phyloP scores from a whole-genome alignment of 768 basidiomycete species.

The Phaeotremella fagi region DNA sequence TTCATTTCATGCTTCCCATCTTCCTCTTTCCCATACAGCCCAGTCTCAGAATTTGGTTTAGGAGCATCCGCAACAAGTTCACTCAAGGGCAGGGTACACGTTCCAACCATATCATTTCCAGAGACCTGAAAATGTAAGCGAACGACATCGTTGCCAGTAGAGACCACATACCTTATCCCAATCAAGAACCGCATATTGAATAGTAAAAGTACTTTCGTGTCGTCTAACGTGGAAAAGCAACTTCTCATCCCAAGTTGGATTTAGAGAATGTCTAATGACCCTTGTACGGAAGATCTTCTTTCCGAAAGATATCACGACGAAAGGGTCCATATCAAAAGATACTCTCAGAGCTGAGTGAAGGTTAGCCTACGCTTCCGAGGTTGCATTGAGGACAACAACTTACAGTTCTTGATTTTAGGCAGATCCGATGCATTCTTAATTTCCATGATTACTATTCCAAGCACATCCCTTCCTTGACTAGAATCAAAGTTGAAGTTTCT shows the following conservation, averaged over 20 bases:
- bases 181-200: conserved; percentile 80
- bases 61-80: conserved; percentile 66
- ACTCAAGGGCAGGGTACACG: conserved; percentile 64
- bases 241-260: conserved; percentile 92
- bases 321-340: conserved; percentile 85
- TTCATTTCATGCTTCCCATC: conserved; percentile 64
- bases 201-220: conserved; percentile 72
- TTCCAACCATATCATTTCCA: conserved; percentile 80
- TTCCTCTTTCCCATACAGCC: conserved; percentile 56
- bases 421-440: conserved; percentile 77
- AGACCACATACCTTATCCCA: conserved; percentile 72
- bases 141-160: background rate
- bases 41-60: conserved; percentile 56
- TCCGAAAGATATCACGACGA: conserved; percentile 90
- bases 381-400: no score
- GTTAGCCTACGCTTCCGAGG: no score
- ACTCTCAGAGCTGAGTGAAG: conserved; percentile 43
- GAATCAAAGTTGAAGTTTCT: conserved; percentile 59
- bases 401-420: conserved; percentile 80
- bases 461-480: conserved; percentile 68
- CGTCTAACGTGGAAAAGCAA: conserved; percentile 88
- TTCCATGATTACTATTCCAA: conserved; percentile 94
- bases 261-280: conserved; percentile 52
- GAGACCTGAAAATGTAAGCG: conserved; percentile 24
- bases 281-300: conserved; percentile 91